These are phyloP conservation scores for Brassica rapa DNA, from an alignment of 345 rosid species.

Conservation along the genomic window DNA sequence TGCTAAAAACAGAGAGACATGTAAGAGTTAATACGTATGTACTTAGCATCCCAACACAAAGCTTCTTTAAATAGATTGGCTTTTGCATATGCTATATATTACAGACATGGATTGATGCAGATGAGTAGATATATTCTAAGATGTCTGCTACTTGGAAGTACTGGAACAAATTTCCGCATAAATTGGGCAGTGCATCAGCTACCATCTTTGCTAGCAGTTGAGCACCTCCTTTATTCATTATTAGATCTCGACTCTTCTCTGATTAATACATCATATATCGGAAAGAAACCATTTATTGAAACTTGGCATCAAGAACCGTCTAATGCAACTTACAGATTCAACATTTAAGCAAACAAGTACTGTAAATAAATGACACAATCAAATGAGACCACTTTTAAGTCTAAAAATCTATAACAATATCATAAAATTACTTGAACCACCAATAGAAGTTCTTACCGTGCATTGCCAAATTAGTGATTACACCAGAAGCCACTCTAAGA, in stretches of 20 bases:
- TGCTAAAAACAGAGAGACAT: constrained; percentile 5
- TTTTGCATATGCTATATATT: neutral
- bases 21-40: neutral
- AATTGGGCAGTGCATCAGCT: constrained; percentile 88
- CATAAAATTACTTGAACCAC: constrained; percentile 18
- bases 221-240: constrained; percentile 89
- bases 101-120: constrained; percentile 9
- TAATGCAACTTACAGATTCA: constrained; percentile 8
- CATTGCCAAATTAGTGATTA: constrained; percentile 95
- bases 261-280: constrained; percentile 12
- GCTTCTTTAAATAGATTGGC: neutral
- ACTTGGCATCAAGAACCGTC: neutral
- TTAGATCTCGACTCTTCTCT: constrained; percentile 79
- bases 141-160: constrained; percentile 7
- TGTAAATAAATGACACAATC: constrained; percentile 15
- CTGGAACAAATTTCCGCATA: constrained; percentile 60
- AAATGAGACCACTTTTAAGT: neutral
- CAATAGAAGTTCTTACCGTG: constrained; percentile 53
- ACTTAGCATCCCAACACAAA: constrained; percentile 16
- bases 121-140: neutral
- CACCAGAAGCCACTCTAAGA: constrained; percentile 94
- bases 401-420: neutral
- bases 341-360: constrained; percentile 1
- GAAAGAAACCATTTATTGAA: neutral
- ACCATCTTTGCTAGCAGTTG: constrained; percentile 85